Evolutionary conservation across 108 stramenopile species (phyloP).

Genomic region (Pseudonitzschia multistriata): DNA sequence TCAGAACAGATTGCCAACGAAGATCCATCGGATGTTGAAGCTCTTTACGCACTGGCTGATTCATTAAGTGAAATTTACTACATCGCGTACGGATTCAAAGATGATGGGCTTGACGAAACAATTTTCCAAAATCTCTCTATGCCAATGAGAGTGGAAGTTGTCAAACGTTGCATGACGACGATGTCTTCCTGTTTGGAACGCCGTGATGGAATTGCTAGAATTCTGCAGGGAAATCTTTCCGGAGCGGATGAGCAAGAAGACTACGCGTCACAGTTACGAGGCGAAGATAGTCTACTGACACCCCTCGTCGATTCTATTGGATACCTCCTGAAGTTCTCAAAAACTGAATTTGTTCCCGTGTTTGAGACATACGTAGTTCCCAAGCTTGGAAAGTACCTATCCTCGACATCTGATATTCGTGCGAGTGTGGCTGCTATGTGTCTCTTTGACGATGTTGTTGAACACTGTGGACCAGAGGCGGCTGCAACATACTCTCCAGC

Average conservation of each 20-base stretch:
- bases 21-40: constrained; percentile 65
- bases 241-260: constrained; percentile 71
- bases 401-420: constrained; percentile 43
- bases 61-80: constrained; percentile 72
- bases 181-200: constrained; percentile 62
- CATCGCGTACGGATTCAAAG: constrained; percentile 43
- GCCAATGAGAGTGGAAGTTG: constrained; percentile 43
- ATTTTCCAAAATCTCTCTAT: constrained; percentile 40
- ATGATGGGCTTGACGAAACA: constrained; percentile 1
- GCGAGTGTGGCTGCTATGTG: constrained; percentile 69
- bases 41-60: constrained; percentile 65
- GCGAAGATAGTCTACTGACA: constrained; percentile 62
- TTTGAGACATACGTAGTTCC: constrained; percentile 62
- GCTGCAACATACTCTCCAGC: constrained; percentile 48
- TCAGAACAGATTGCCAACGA: constrained; percentile 59
- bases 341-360: constrained; percentile 47
- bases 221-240: constrained; percentile 25
- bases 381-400: constrained; percentile 46
- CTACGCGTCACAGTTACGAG: constrained; percentile 39
- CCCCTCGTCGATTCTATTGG: constrained; percentile 78
- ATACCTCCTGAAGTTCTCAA: constrained; percentile 71
- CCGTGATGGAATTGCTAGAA: constrained; percentile 41
- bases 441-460: constrained; percentile 83
- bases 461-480: constrained; percentile 64
- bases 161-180: constrained; percentile 47